Evolutionary conservation across 2,329 filamentous ascomycete species (phyloP), one percentile per base, ranked within the genome.

Genomic region (Leptographium lundbergii): DNA sequence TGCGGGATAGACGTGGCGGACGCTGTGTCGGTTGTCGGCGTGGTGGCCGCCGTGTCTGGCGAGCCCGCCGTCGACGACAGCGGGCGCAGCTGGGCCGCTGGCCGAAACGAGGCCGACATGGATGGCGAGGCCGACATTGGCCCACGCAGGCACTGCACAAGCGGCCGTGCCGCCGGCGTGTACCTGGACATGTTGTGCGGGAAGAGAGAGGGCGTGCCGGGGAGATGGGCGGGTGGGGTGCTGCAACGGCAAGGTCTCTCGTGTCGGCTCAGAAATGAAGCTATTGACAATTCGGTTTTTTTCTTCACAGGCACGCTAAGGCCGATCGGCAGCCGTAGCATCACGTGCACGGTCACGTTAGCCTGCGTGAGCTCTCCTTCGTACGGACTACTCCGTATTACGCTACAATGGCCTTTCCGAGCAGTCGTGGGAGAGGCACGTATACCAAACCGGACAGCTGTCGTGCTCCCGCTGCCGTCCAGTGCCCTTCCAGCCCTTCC

Each of bases 91-190:
- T 47, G 25, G n/a, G n/a, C n/a, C n/a, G n/a, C n/a, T n/a, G n/a
- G n/a, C n/a, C n/a, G n/a, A n/a, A n/a, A n/a, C 47, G 53, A 14
- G 17, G 29, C 1, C 14, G 39, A 34, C 2, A 6, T 25, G 25
- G 59, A 34, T 2, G 32, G 6, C 32, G 32, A 34, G 32, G 32
- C 3, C 9, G 32, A 9, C 6, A 10, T 10, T 11, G 32, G 10
- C 2, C 32, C 50, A 34, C 58, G 59, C 19, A 64, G 61, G 52
- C 63, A 61, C 50, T 57, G 62, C 57, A 58, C 59, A n/a, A 64
- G 59, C 32, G 63, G 63, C 61, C 62, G 61, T n/a, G 61, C 60
- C 13, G 60, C 61, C 29, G 63, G 63, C 13, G 61, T 36, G 57
- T 63, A 63, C 39, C 61, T 51, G 19, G 62, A 60, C 62, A 64